Evolutionary conservation across 2,329 filamentous ascomycete species (phyloP), one percentile per base, ranked within the genome.

Genomic region (Exophiala calicioides): DNA sequence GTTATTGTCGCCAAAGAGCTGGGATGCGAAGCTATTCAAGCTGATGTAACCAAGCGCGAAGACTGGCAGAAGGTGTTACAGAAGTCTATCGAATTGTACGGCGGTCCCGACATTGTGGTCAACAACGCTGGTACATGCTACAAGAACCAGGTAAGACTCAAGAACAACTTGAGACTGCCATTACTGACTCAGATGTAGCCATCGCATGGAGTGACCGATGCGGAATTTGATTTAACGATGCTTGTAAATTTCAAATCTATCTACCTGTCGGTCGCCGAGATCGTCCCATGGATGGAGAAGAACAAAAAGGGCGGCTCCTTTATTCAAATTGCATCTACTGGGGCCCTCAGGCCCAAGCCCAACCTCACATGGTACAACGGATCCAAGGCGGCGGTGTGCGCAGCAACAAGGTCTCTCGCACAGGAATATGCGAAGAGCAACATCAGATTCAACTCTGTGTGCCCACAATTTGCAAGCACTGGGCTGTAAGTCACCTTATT

Each of bases 391-490:
- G 83, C 83, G 0, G 77, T 84, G 6, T 76, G 77, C 55, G 84
- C 77, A 36, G 80, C 78, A 7, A 82, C 80, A 2, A 82, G 81
- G 66, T 77, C 78, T 8, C 73, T 90, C 55, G 86, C 85, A 0
- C 81, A 85, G 1, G 86, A 90, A 63, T 89, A 85, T 57, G 86
- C 83, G 0, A 76, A 80, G 0, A 77, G 86, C 44, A 77, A 86
- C 54, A 87, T 90, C 54, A 78, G 85, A 0, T 83, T 90, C 60
- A 88, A 88, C 53, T 77, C 79, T 2, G 79, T 90, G 9, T 85
- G 81, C 35, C 85, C 85, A 0, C 75, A 87, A 0, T 72, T 88
- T 1, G 48, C 36, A 18, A 82, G 74, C n/a, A 89, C 85, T 0
- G 82, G 80, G 2, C 72, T 88, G 15, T 80, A 72, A 19, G 48